A percentile compares a stretch with the other conserved stretches of the same genome.
Evolutionary conservation across 768 basidiomycete species (phyloP).

Genomic region (Boletales sp.): DNA sequence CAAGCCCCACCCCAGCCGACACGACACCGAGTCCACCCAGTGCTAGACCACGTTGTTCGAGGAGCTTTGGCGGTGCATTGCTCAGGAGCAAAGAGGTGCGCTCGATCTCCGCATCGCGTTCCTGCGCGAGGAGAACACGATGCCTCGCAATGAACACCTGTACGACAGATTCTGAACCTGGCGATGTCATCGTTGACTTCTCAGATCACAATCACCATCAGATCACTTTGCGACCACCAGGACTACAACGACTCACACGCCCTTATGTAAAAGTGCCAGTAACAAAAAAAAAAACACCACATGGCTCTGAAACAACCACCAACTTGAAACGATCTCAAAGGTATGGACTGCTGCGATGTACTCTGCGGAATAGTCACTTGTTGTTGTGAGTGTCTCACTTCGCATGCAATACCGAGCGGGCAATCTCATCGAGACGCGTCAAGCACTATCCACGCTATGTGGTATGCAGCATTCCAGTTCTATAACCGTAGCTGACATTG

Average conservation of each 20-base stretch:
- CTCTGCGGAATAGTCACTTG: slow-evolving; percentile 18
- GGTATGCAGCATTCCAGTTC: slow-evolving; percentile 5
- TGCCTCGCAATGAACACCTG: slow-evolving; percentile 66
- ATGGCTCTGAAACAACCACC: background rate
- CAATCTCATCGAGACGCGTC: background rate
- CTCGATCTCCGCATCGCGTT: slow-evolving; percentile 83
- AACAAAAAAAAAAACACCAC: background rate
- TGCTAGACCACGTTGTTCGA: slow-evolving; percentile 88
- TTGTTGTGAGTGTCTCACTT: slow-evolving; percentile 12
- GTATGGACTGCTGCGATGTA: slow-evolving; percentile 25
- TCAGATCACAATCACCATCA: too few relatives aligned
- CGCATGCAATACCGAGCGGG: background rate
- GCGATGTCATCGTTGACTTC: slow-evolving; percentile 3
- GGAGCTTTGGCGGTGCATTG: slow-evolving; percentile 75
- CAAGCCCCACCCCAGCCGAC: slow-evolving; percentile 78
- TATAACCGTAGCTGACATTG: background rate
- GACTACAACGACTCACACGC: background rate
- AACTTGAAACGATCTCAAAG: background rate
- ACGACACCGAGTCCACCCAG: slow-evolving; percentile 69
- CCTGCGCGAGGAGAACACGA: slow-evolving; percentile 58
- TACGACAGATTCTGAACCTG: slow-evolving; percentile 31
- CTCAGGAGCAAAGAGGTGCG: slow-evolving; percentile 74
- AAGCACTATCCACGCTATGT: slow-evolving; percentile 13
- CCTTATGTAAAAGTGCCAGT: background rate
- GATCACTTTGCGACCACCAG: too few relatives aligned